Conservation (phyloP, 2,329 filamentous ascomycete genomes). For the Ceratocystis albifundus region DNA sequence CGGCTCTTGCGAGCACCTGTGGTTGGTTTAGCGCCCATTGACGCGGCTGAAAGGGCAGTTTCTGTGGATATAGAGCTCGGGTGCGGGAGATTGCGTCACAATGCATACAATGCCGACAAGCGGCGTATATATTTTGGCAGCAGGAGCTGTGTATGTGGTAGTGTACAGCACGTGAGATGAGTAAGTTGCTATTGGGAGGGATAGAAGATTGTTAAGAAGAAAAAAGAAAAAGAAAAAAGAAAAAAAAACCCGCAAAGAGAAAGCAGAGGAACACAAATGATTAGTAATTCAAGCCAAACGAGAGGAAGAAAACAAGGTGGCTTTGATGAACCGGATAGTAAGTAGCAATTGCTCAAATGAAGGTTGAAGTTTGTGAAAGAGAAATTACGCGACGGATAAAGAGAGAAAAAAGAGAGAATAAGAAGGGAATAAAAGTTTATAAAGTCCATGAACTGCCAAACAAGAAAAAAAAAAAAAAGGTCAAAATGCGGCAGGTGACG, state of each 20-base stretch:
- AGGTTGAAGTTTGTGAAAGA: neutral
- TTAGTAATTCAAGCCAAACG: neutral
- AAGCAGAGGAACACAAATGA: neutral
- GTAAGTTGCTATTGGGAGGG: neutral
- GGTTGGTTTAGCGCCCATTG: conserved; percentile 13
- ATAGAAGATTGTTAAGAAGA: neutral
- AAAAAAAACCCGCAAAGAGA: too few relatives aligned
- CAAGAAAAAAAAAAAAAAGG: conserved; percentile 4
- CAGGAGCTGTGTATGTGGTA: neutral
- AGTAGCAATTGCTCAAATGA: neutral
- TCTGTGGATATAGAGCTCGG: conserved; percentile 11
- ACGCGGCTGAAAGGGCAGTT: neutral
- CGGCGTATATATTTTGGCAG: neutral
- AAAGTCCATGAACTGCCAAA: neutral
- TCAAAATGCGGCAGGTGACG: conserved; percentile 17
- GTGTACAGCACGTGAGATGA: neutral
- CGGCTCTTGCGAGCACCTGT: neutral
- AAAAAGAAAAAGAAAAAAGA: too few relatives aligned
- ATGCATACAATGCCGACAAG: neutral
- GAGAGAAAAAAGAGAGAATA: neutral
- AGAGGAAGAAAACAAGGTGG: neutral
- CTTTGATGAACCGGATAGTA: neutral
- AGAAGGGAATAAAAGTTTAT: conserved; percentile 6
- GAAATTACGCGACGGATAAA: neutral
- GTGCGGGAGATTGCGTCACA: neutral